Conservation (phyloP, 176 grass and related monocot species). For the Hordeum marinum region DNA sequence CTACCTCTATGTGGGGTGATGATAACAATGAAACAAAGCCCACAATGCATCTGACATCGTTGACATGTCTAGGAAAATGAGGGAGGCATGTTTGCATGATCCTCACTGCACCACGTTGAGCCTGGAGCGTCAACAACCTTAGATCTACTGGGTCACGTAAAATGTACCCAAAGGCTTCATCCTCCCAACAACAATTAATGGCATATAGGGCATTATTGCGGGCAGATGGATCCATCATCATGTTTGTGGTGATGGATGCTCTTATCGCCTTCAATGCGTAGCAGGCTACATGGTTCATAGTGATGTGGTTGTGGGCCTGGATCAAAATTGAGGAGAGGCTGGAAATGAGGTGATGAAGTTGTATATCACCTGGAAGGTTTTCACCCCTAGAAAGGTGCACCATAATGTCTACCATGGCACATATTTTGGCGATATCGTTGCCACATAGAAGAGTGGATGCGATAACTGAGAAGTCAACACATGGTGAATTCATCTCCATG, state of each 20-base stretch:
- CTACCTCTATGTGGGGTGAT: not conserved
- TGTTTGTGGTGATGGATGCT: not conserved
- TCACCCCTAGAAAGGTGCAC: not conserved
- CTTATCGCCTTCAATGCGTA: not conserved
- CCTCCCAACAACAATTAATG: not conserved
- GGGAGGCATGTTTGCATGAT: not conserved
- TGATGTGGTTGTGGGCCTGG: not conserved
- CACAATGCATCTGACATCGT: not conserved
- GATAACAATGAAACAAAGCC: not conserved
- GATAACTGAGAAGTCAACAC: not conserved
- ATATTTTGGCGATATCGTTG: not conserved
- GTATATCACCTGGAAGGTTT: not conserved
- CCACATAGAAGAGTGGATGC: not conserved
- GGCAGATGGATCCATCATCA: not conserved
- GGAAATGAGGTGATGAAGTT: not conserved
- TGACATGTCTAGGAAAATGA: not conserved
- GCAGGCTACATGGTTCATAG: not conserved
- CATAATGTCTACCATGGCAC: not conserved
- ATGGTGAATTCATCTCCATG: not conserved
- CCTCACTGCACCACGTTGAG: not conserved
- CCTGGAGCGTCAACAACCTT: not conserved
- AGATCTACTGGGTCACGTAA: not conserved
- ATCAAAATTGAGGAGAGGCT: not conserved
- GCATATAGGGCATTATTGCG: not conserved
- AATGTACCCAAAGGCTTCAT: not conserved